Evolutionary conservation across 345 rosid genomes (phyloP).

Genomic region (Dipteronia sinensis): DNA sequence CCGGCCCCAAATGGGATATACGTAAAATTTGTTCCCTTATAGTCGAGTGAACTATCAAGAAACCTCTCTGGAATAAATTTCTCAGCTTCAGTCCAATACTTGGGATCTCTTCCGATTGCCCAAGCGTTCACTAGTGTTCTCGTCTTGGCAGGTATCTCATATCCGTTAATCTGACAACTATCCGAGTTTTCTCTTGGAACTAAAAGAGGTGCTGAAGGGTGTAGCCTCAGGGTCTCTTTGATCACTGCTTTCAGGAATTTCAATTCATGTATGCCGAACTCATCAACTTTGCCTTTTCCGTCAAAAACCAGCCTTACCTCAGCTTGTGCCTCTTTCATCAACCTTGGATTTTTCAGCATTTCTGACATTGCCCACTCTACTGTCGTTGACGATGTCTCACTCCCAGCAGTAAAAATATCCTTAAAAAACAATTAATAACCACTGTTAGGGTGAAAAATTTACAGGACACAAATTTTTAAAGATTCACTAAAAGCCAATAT

Average conservation of each 20-base stretch:
- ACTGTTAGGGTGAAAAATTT: too few relatives aligned
- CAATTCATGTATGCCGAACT: conserved; percentile 16
- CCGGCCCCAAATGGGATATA: conserved; percentile 28
- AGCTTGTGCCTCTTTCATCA: conserved; percentile 23
- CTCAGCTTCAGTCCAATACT: conserved; percentile 13
- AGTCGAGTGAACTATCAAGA: conserved; percentile 9
- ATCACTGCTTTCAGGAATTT: conserved; percentile 17
- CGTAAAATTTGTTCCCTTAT: conserved; percentile 15
- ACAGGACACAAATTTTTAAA: too few relatives aligned
- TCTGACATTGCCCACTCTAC: conserved; percentile 30
- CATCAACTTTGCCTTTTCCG: conserved; percentile 11
- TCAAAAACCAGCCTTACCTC: conserved; percentile 9
- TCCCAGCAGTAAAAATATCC: conserved; percentile 24
- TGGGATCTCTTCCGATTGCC: conserved; percentile 28
- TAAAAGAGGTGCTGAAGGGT: conserved; percentile 5
- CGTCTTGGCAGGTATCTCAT: conserved; percentile 22
- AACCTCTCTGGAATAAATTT: conserved; percentile 21
- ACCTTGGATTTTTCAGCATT: conserved; percentile 15
- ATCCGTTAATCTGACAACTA: conserved; percentile 6
- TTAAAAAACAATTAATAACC: neutral
- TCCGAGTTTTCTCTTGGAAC: conserved; percentile 12
- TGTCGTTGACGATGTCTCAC: conserved; percentile 23
- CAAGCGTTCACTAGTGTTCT: conserved; percentile 19
- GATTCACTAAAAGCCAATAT: too few relatives aligned
- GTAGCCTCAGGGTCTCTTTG: conserved; percentile 25